Evolutionary conservation across 352 stramenopile species (phyloP), one percentile per base, ranked within the genome.

Genomic region (Phytophthora pinifolia): DNA sequence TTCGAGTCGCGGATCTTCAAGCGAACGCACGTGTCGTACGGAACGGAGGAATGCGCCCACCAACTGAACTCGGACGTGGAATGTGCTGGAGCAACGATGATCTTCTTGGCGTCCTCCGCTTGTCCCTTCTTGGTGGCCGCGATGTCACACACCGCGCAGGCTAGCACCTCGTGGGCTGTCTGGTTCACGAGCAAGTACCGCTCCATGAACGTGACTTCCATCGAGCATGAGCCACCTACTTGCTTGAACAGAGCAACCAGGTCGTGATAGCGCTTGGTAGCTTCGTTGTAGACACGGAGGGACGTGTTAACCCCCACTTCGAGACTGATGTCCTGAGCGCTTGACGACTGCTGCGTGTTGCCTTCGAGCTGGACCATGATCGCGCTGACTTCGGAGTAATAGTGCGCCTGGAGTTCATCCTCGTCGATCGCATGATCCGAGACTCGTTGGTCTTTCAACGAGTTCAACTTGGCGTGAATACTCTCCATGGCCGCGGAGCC

Each of bases 171-270:
- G 25, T 86, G 67, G 10, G 82, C 55, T 1, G 86, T 89, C 22
- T 78, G 74, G 34, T 95, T 94, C 14, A 91, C 39, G 18, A 95
- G 62, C 8, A 94, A 61, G 51, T 92, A 94, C 6, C 86, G 74
- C 39, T 93, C 82, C 0, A 93, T 74, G 37, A 95, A 92, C 9
- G 78, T 92, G 5, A 88, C 74, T 38, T 89, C 83, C 27, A 75
- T 95, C 13, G 79, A 78, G 25, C 43, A 67, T 49, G 72, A 83
- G 5, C 71, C 70, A 31, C 88, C 79, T 0, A 88, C 42, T 56
- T 89, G 79, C 22, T 87, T 74, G 36, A 90, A 61, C 6, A 92
- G 72, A 9, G 77, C 81, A 25, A 89, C 80, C 13, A 95, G 48
- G 43, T 95, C 85, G 33, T 88, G 78, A 73, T 85, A 94, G 2